Conservation (phyloP, 768 basidiomycete species). For the Polyporus arcularius region DNA sequence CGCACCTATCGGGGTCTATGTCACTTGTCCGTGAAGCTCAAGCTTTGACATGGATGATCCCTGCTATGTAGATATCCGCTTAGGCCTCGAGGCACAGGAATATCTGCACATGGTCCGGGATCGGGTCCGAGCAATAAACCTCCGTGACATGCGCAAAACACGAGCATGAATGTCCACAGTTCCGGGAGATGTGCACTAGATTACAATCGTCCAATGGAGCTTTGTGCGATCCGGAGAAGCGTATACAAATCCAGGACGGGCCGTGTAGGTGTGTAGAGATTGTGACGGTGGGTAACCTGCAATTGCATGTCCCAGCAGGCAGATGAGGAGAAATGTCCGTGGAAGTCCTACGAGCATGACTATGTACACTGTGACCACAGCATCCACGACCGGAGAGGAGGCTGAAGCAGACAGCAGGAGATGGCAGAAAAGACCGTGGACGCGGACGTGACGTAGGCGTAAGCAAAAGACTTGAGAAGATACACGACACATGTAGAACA, state of each 20-base stretch:
- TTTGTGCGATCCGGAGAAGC: too few relatives aligned
- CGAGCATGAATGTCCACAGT: too few relatives aligned
- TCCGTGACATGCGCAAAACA: too few relatives aligned
- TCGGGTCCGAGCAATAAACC: background rate
- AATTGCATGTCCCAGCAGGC: too few relatives aligned
- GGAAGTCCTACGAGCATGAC: too few relatives aligned
- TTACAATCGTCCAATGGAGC: too few relatives aligned
- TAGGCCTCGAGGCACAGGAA: background rate
- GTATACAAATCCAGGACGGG: too few relatives aligned
- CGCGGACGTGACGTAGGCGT: background rate
- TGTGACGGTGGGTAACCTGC: too few relatives aligned
- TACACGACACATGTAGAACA: background rate
- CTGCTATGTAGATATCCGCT: too few relatives aligned
- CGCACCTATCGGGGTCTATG: slow-evolving; percentile 68
- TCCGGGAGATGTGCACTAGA: too few relatives aligned
- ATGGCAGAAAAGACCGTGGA: background rate
- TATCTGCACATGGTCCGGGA: background rate
- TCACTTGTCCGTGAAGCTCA: slow-evolving; percentile 24
- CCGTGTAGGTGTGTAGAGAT: background rate
- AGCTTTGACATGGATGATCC: background rate
- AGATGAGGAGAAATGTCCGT: too few relatives aligned
- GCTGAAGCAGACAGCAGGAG: background rate
- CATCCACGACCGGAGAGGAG: background rate
- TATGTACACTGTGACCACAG: background rate
- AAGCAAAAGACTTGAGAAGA: background rate